phyloP scores from a whole-genome alignment of 441 rosid genomes.

The Gossypium aridum region DNA sequence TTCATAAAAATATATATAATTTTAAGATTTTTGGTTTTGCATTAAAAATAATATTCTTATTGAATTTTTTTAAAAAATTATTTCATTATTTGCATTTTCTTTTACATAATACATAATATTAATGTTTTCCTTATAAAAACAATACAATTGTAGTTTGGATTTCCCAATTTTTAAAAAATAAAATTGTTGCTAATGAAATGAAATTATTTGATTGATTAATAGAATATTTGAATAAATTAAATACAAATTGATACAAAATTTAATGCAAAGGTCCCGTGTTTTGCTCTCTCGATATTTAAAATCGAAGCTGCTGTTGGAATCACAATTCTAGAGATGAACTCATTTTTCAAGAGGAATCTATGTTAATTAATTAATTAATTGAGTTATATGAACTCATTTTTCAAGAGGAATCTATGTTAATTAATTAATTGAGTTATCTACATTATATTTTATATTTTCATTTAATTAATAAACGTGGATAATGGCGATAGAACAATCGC shows the following conservation, averaged over 20 bases:
- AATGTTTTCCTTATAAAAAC: neutral
- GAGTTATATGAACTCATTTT: too few relatives aligned
- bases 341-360: neutral
- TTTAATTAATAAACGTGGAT: neutral
- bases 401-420: too few relatives aligned
- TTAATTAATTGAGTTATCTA: neutral
- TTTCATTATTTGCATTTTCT: neutral
- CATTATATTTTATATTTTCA: neutral
- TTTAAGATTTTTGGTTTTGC: too few relatives aligned
- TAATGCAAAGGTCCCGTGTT: neutral
- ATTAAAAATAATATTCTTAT: too few relatives aligned
- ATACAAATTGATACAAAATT: neutral
- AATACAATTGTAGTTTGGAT: neutral
- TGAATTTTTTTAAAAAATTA: too few relatives aligned
- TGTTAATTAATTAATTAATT: neutral
- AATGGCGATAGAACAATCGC: too few relatives aligned
- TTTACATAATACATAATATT: too few relatives aligned
- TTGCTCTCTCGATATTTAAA: neutral
- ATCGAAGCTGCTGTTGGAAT: neutral
- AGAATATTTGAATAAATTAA: neutral
- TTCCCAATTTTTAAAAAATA: too few relatives aligned
- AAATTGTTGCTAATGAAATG: neutral
- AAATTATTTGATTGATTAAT: neutral
- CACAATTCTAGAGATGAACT: neutral
- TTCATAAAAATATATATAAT: too few relatives aligned